Evolutionary conservation across 441 rosid species (phyloP).

Genomic region (Metrosideros polymorpha): DNA sequence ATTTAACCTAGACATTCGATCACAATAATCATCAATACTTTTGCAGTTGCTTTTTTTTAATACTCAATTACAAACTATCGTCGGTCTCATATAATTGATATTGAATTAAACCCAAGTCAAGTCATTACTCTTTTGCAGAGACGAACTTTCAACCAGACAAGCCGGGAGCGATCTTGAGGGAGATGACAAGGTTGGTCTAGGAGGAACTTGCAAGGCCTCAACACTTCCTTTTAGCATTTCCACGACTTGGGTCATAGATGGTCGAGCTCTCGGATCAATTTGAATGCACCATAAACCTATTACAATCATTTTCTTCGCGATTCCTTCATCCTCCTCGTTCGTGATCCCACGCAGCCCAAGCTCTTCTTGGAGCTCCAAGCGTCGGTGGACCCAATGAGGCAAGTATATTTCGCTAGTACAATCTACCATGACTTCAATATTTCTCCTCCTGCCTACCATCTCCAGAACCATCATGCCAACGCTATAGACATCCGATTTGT

Average conservation of each 20-base stretch:
- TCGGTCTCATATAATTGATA: background rate
- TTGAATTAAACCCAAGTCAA: background rate
- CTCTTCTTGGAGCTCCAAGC: background rate
- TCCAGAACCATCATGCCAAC: background rate
- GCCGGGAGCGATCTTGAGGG: fast-evolving
- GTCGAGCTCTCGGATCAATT: background rate
- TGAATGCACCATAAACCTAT: background rate
- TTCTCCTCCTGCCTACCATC: background rate
- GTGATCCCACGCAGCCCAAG: background rate
- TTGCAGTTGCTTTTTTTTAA: background rate
- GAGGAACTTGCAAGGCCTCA: background rate
- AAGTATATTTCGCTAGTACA: fast-evolving
- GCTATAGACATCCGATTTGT: background rate
- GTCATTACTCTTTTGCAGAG: background rate
- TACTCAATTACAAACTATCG: background rate
- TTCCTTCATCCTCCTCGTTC: background rate
- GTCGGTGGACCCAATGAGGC: background rate
- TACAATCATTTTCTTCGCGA: background rate
- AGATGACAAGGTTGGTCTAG: background rate
- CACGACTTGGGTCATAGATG: background rate
- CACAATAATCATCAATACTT: background rate
- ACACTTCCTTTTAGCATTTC: background rate
- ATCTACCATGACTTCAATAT: background rate
- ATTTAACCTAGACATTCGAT: background rate
- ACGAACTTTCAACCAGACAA: background rate